Conservation (phyloP, 805 yeast species). For the Yarrowia deformans region DNA sequence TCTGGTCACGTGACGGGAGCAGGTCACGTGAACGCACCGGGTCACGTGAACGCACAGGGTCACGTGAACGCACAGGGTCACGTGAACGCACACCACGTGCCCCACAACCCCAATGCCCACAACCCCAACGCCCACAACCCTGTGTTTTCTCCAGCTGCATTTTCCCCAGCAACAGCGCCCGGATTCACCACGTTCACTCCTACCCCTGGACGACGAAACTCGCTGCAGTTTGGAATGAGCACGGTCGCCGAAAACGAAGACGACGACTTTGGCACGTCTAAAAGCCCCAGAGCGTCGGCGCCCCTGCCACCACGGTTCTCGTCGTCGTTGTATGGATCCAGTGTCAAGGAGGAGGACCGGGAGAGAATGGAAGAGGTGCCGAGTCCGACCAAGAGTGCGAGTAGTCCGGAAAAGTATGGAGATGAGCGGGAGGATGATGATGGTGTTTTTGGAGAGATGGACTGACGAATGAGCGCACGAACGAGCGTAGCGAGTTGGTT, state of each 20-base stretch:
- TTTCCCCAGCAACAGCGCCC: background rate
- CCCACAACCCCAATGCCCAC: background rate
- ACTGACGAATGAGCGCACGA: background rate
- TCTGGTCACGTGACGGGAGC: background rate
- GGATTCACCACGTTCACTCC: conserved; percentile 15
- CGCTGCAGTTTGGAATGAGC: conserved; percentile 22
- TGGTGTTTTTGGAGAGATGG: conserved; percentile 38
- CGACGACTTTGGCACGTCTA: conserved; percentile 8
- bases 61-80: background rate
- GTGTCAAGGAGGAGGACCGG: conserved; percentile 16
- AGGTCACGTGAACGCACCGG: background rate
- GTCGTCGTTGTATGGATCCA: background rate
- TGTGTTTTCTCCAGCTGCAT: conserved; percentile 1
- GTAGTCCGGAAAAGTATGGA: conserved; percentile 34
- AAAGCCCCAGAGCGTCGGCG: conserved; percentile 22
- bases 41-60: background rate
- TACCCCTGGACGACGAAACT: conserved; percentile 11
- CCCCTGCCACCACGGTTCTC: conserved; percentile 17
- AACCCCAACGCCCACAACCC: background rate
- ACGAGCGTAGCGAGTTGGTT: background rate
- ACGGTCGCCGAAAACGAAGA: conserved; percentile 23
- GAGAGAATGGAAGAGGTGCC: conserved; percentile 33
- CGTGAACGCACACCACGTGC: background rate
- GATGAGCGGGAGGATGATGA: conserved; percentile 38
- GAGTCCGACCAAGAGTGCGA: conserved; percentile 27